Base-by-base conservation (phyloP, 1,284 basidiomycete genomes). In the Leccinum ponderosum region DNA sequence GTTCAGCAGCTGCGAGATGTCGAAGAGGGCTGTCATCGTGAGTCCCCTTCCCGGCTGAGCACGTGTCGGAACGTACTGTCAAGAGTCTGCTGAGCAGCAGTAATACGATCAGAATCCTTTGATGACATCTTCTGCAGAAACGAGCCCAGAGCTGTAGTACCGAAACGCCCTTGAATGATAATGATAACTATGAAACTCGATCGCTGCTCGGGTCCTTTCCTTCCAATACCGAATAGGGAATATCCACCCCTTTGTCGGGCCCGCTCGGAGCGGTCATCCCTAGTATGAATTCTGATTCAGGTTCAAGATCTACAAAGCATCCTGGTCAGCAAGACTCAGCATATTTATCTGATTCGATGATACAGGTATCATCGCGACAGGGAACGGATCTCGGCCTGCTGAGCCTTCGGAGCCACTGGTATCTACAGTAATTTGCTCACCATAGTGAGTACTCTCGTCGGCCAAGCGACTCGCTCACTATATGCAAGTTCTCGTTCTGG, bases 1-100 rank as follows among this genome's bases (percentile, higher is more conserved):
- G 68, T 93, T 91, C 61, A 95, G 76, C 50, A 95, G 75, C 73
- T 93, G 90, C 14, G 93, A 92, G 62, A 95, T 90, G 62, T 94
- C 91, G 69, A 87, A 83, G 33, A 95, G 79, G 63, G 89, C 93
- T 95, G 65, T 53, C 39, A 51, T 22, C 14, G 62, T 66, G 57
- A 65, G 66, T 64, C 29, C 6, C 17, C 12, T 17, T 50, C 31
- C 0, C 4, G 5, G 25, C n/a, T 2, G 17, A 27, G 33, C 6
- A 11, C 4, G 5, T 11, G 14, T n/a, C 48, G 14, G 31, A 17
- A 80, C 89, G 69, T 73, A 91, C 91, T 90, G 70, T 93, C 90
- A 12, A 93, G 79, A 2, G 90, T 92, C 67, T 92, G 86, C 67
- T 91, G 88, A 11, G 89, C 90, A 60, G 90, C 86, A n/a, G 80